Evolutionary conservation across 495 filamentous ascomycete species (phyloP).

Genomic region (Penicillium ucsense): DNA sequence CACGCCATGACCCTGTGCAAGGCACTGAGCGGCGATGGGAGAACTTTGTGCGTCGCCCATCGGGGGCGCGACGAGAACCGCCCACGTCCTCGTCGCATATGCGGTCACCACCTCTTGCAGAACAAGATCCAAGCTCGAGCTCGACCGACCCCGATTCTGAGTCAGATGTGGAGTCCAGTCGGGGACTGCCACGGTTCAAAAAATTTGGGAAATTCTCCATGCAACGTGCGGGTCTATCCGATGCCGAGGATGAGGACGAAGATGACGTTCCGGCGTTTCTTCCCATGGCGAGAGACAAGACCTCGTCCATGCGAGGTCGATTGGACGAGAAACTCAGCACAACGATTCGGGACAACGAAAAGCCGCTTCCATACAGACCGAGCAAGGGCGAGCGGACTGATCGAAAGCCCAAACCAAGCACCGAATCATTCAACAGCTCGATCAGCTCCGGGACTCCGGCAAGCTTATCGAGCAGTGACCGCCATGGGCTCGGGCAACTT

Average conservation of each 20-base stretch:
- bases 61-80: constrained; percentile 23
- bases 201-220: constrained; percentile 33
- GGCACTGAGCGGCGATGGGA: constrained; percentile 32
- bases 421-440: constrained; percentile 55
- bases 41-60: constrained; percentile 19
- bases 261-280: constrained; percentile 63
- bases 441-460: constrained; percentile 34
- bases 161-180: constrained; percentile 28
- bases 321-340: constrained; percentile 46
- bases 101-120: constrained; percentile 27
- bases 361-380: constrained; percentile 30
- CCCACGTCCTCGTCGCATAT: constrained; percentile 11
- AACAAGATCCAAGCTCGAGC: constrained; percentile 28
- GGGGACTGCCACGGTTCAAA: constrained; percentile 19
- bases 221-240: constrained; percentile 23
- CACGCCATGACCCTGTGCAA: constrained; percentile 36
- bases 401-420: constrained; percentile 36
- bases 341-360: constrained; percentile 46
- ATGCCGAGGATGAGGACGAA: constrained; percentile 35
- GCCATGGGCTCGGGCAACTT: constrained; percentile 9
- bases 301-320: constrained; percentile 12
- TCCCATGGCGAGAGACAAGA: constrained; percentile 42
- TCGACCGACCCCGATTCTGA: constrained; percentile 47
- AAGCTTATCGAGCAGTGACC: constrained; percentile 10
- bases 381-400: constrained; percentile 18